Conservation (phyloP, 1,284 basidiomycete species). For the Binderoboletus segoi region DNA sequence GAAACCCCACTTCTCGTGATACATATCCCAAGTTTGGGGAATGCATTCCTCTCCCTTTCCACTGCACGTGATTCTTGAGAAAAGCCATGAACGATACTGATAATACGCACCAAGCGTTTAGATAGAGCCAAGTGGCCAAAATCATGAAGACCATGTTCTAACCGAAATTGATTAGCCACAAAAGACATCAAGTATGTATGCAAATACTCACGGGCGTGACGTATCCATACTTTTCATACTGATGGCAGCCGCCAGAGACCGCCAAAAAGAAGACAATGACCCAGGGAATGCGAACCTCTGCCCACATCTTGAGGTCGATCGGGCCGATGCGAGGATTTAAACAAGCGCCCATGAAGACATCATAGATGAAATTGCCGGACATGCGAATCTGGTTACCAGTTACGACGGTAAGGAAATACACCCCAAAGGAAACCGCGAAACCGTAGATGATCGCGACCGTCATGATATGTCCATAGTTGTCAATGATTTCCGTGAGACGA, state of each 20-base stretch:
- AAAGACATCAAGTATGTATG: not conserved
- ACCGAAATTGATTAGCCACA: not conserved
- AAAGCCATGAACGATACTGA: not conserved
- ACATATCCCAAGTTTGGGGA: conserved; percentile 99
- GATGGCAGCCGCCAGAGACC: conserved; percentile 92
- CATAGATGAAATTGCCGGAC: conserved; percentile 93
- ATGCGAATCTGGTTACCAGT: conserved; percentile 88
- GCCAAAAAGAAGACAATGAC: conserved; percentile 93
- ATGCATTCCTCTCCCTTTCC: conserved; percentile 96
- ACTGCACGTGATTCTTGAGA: conserved; percentile 22
- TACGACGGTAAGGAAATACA: conserved; percentile 77
- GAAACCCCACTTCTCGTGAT: conserved; percentile 96
- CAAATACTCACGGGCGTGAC: conserved; percentile 76
- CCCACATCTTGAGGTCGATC: conserved; percentile 99
- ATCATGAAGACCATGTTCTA: conserved; percentile 98
- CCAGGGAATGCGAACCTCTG: conserved; percentile 98
- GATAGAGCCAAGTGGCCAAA: conserved; percentile 93
- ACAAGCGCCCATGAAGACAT: conserved; percentile 95
- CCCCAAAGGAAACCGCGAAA: conserved; percentile 78
- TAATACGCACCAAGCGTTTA: conserved; percentile 84
- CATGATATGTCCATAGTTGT: conserved; percentile 97
- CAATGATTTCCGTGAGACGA: conserved; percentile 93
- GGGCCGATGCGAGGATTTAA: conserved; percentile 94
- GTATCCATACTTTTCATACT: conserved; percentile 91
- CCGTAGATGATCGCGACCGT: conserved; percentile 93